phyloP scores from a whole-genome alignment of 2,329 filamentous ascomycete genomes.

The Nectriaceae sp. region DNA sequence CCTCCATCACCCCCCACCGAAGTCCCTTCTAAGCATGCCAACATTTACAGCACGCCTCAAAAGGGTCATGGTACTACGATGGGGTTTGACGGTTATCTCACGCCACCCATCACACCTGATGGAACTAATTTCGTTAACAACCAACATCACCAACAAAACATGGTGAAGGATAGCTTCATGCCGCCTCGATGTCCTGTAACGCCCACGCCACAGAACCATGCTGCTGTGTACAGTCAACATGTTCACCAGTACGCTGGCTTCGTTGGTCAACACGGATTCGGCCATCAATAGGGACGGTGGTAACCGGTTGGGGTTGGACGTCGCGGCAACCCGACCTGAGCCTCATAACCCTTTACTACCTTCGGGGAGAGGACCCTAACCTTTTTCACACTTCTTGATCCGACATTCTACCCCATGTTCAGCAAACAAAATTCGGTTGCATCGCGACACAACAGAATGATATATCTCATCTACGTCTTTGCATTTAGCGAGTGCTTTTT shows the following conservation, averaged over 20 bases:
- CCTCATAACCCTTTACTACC: conserved; percentile 8
- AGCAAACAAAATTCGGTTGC: conserved; percentile 37
- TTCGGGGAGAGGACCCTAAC: conserved; percentile 7
- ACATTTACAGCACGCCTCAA: conserved; percentile 76
- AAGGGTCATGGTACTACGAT: conserved; percentile 68
- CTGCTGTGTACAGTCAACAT: conserved; percentile 34
- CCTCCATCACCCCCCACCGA: conserved; percentile 65
- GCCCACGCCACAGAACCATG: conserved; percentile 55
- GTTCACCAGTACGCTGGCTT: conserved; percentile 40
- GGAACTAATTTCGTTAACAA: conserved; percentile 55
- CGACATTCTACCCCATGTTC: conserved; percentile 28
- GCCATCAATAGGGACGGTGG: conserved; percentile 40
- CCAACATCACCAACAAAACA: conserved; percentile 41
- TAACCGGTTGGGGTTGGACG: conserved; percentile 2
- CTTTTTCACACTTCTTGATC: conserved; percentile 16
- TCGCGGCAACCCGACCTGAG: conserved; percentile 8
- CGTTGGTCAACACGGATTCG: conserved; percentile 44
- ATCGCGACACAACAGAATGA: conserved; percentile 32
- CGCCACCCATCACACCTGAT: conserved; percentile 83
- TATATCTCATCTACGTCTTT: conserved; percentile 41
- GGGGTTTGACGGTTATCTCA: conserved; percentile 75
- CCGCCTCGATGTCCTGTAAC: conserved; percentile 63
- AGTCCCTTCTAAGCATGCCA: conserved; percentile 52
- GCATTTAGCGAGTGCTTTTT: conserved; percentile 48
- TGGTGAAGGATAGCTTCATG: conserved; percentile 49